Evolutionary conservation across 441 rosid species (phyloP), one percentile per base, ranked within the genome.

Genomic region (Viola pubescens): DNA sequence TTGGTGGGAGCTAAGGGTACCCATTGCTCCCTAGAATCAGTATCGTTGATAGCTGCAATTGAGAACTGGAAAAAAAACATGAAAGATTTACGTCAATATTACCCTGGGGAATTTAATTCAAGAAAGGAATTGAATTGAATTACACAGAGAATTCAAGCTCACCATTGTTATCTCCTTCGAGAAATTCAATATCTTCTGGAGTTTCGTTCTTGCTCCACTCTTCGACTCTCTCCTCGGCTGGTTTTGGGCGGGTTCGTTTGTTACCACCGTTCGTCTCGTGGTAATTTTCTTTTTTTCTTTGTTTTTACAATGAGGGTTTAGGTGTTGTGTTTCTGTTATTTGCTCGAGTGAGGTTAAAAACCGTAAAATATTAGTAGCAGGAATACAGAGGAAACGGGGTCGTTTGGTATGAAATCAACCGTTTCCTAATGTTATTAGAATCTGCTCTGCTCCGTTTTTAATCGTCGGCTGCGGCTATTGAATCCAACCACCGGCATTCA

Each of bases 1-100:
- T 94, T 88, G 66, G 95, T 87, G 11, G 99, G 98, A 63, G 99
- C 98, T 63, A 91, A 70, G 67, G 98, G 99, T 73, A 91, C 98
- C 99, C 98, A 94, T 60, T 88, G 90, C 38, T 81, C 70, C 51
- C 54, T 79, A 12, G 99, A 75, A 57, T 88, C 92, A 7, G 91
- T 82, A 48, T 94, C 99, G 73, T 94, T 94, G 69, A 94, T 91
- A 11, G 99, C 99, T 47, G 97, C 75, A 65, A 91, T 87, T 54
- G 98, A 81, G 78, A 91, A 94, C 97, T 91, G 85, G 63, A 67
- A 69, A 48, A n/a, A 7, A 34, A 49, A 46, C 26, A 2, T 0
- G 4, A 39, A 37, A 7, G 9, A 44, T 26, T 44, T 7, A 53
- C 34, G 38, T 46, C 10, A 9, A 63, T 50, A 19, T 38, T 4